Evolutionary conservation across 2,329 filamentous ascomycete genomes (phyloP), one percentile per base, ranked within the genome.

Genomic region (Periconia sp.): DNA sequence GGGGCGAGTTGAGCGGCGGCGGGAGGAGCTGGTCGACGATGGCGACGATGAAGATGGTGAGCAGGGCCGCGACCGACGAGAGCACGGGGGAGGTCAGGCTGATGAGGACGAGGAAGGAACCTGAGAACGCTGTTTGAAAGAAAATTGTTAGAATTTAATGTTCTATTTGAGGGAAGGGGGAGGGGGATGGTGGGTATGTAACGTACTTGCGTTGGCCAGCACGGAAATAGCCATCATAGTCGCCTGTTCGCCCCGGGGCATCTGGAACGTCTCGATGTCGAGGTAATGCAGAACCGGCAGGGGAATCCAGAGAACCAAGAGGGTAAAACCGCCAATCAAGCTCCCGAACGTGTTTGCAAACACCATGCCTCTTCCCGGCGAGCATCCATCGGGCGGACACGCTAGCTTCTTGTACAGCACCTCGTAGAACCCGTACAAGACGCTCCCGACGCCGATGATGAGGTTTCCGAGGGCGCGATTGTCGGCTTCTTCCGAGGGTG

Each of bases 1-100:
- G 79, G 0, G 89, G 85, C 63, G 88, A 82, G 47, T 93, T 91
- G n/a, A 81, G 68, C 2, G 79, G 79, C 5, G 77, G 77, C 0
- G 91, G 95, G 42, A 92, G 80, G 52, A 92, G 71, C 86, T 94
- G 95, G 74, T 99, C 94, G 51, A 90, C 90, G 30, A 97, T 79
- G 1, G 93, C 94, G 7, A 99, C 94, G 56, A 97, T 85, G 80
- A 99, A 97, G 61, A 99, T 99, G 19, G 94, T 99, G 45, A 99
- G 81, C 7, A 99, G 83, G 2, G 93, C 91, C 1, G 94, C 94
- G 11, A 99, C 94, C 17, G 90, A 95, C 53, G 89, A 93, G 5
- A 99, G 81, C 2, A 99, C 94, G 0, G 94, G 94, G 17, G 89
- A 93, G 0, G 94, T 99, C 27, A 99, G 82, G 15, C 88, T 92